Evolutionary conservation across 352 stramenopile genomes (phyloP), one percentile per base, ranked within the genome.

Genomic region (Bremia lactucae): DNA sequence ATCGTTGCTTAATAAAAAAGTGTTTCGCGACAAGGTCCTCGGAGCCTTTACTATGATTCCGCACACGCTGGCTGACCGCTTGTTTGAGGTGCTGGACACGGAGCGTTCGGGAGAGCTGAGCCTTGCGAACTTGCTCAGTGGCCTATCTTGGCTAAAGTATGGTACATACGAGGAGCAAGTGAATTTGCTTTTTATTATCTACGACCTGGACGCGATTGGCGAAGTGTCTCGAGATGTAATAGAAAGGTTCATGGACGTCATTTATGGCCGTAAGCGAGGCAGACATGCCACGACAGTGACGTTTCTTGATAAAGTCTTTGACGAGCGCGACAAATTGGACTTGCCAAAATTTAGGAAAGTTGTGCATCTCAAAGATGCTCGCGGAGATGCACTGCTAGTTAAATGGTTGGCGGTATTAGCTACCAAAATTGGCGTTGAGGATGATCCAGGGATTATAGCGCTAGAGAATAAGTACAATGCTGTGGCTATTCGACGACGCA

Each of bases 31-130:
- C 38, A 90, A 90, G 48, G 49, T 93, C 18, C 60, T 93, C 11
- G 66, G 70, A 21, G 62, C 71, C 25, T 93, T 90, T 44, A 64
- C 75, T 10, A 67, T 87, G 57, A 83, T 93, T 31, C 80, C 80
- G 22, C 66, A 83, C 49, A 81, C 80, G 39, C 58, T 93, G n/a
- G 69, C 72, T 21, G 80, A 93, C 48, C 74, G 80, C 28, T 39
- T 93, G 33, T 93, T 90, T 46, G 73, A 87, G 33, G 80, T 93
- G 36, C 68, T 93, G 31, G 77, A 93, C 46, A 67, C 58, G 4
- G 67, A 83, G n/a, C 68, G 55, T 19, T 57, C 57, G n/a, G 74
- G 79, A 25, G 64, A 81, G 36, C 39, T 93, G 36, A 83, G 59
- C 15, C 62, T 81, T 1, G 59, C 59, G 13, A 78, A 81, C 15